These are phyloP conservation scores for Cicer cuneatum DNA, from an alignment of 306 rosid species.

Conservation along the genomic window DNA sequence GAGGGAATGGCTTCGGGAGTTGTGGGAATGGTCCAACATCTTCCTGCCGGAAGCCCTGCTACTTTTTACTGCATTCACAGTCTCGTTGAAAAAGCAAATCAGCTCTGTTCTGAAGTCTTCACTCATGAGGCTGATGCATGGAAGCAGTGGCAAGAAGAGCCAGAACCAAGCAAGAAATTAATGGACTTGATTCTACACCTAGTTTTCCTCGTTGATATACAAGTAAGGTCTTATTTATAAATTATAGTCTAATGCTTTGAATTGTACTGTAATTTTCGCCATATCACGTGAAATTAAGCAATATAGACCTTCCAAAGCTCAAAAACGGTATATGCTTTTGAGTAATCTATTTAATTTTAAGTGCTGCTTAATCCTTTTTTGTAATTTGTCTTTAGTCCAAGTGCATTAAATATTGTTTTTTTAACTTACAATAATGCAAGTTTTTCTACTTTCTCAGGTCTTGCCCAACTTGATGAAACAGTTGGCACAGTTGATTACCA, in stretches of 20 bases:
- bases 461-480: constrained; percentile 81
- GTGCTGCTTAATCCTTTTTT: constrained; percentile 26
- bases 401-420: constrained; percentile 9
- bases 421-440: constrained; percentile 28
- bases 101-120: constrained; percentile 62
- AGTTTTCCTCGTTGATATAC: constrained; percentile 82
- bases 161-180: constrained; percentile 83
- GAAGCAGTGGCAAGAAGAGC: constrained; percentile 85
- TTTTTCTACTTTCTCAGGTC: constrained; percentile 61
- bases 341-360: constrained; percentile 26
- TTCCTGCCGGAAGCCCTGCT: constrained; percentile 96
- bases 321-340: constrained; percentile 24
- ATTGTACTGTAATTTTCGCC: constrained; percentile 3
- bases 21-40: constrained; percentile 73
- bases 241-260: constrained; percentile 13
- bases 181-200: constrained; percentile 79
- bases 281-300: constrained; percentile 34
- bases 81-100: constrained; percentile 68
- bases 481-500: constrained; percentile 71
- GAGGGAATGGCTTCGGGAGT: constrained; percentile 98
- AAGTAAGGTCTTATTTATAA: constrained; percentile 54
- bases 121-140: constrained; percentile 59
- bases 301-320: constrained; percentile 17
- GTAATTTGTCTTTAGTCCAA: constrained; percentile 5
- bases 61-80: constrained; percentile 74